These are phyloP conservation scores for Pseudopithomyces chartarum DNA, from an alignment of 2,329 filamentous ascomycete genomes.

Conservation along the genomic window DNA sequence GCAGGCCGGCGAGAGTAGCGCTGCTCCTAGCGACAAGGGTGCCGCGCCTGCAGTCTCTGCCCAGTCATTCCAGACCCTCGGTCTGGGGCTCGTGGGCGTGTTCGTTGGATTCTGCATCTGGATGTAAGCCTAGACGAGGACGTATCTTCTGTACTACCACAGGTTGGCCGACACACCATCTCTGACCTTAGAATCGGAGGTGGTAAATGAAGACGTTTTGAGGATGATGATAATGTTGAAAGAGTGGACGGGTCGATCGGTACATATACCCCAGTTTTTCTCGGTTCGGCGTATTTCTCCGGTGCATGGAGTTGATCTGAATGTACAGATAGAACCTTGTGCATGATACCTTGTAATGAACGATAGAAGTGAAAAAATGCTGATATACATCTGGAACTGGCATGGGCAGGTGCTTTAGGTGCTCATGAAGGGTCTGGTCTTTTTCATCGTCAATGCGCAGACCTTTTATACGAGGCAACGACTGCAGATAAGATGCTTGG, in stretches of 20 bases:
- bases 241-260: not conserved
- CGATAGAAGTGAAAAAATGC: not conserved
- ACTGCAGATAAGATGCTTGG: no score
- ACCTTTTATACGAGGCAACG: no score
- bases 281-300: not conserved
- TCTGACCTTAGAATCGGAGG: no score
- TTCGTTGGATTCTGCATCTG: constrained; percentile 31
- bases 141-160: not conserved
- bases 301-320: not conserved
- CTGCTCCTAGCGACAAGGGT: constrained; percentile 15
- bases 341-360: not conserved
- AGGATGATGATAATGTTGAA: not conserved
- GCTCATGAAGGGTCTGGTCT: no score
- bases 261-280: not conserved
- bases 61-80: constrained; percentile 25
- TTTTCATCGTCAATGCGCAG: no score
- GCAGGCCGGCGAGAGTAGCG: constrained; percentile 6
- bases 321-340: not conserved
- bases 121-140: constrained; percentile 15
- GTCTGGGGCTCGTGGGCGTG: constrained; percentile 24
- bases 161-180: not conserved
- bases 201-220: no score
- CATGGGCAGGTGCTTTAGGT: no score
- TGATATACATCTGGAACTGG: no score
- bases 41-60: constrained; percentile 19